Evolutionary conservation across 352 stramenopile genomes (phyloP).

Genomic region (Phytophthora vignae): DNA sequence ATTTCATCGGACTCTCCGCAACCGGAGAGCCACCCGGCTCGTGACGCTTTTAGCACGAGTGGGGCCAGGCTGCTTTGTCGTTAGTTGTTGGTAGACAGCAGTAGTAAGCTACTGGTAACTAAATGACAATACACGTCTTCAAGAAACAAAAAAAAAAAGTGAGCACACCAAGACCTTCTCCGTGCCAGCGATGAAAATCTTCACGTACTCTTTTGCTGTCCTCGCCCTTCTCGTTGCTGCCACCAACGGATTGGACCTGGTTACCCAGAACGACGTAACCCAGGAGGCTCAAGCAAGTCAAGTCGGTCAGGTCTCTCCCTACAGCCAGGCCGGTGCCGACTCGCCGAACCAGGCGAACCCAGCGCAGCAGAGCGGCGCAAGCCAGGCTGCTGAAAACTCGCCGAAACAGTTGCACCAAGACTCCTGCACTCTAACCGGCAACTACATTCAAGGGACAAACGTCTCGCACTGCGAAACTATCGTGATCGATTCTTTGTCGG

Average conservation of each 20-base stretch:
- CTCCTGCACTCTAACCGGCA: constrained; percentile 38
- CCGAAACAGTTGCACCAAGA: constrained; percentile 12
- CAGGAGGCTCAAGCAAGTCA: constrained; percentile 15
- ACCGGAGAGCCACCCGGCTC: no score
- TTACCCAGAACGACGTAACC: constrained; percentile 10
- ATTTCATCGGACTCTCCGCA: no score
- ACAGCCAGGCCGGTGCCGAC: constrained; percentile 10
- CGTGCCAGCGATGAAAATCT: constrained; percentile 18
- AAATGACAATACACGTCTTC: no score
- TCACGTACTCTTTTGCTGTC: constrained; percentile 1
- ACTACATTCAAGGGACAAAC: constrained; percentile 32
- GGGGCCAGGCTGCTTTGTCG: no score
- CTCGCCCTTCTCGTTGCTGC: constrained; percentile 11
- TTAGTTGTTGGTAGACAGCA: no score
- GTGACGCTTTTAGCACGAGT: no score
- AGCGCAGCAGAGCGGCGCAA: constrained; percentile 18
- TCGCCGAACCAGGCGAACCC: constrained; percentile 9
- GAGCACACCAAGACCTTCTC: constrained; percentile 7
- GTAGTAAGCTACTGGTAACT: no score
- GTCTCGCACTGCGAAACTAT: constrained; percentile 34
- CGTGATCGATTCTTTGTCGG: constrained; percentile 34
- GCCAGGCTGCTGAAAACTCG: constrained; percentile 6
- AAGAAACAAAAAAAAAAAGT: no score
- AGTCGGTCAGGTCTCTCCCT: constrained; percentile 17
- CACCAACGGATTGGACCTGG: constrained; percentile 12